Conservation (phyloP, 306 rosid genomes). For the Chamaecrista fasciculata region DNA sequence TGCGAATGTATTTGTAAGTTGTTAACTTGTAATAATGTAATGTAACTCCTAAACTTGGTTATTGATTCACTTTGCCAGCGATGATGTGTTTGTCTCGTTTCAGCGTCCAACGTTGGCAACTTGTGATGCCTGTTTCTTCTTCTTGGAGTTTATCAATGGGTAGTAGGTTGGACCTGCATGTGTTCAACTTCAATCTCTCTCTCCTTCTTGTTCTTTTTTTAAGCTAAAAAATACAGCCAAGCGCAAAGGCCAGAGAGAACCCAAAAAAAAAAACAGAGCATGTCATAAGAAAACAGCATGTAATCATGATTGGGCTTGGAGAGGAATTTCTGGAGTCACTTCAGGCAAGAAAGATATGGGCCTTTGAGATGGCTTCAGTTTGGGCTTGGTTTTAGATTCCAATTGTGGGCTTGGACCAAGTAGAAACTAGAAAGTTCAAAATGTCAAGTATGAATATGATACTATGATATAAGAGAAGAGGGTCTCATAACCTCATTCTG, state of each 20-base stretch:
- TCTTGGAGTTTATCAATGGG: background rate
- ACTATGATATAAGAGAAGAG: background rate
- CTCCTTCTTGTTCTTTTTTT: no score
- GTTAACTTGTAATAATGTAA: background rate
- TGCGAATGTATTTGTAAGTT: background rate
- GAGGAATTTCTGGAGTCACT: background rate
- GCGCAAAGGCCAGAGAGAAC: no score
- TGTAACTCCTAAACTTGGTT: background rate
- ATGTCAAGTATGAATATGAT: no score
- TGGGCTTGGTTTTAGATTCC: no score
- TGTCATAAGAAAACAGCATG: background rate
- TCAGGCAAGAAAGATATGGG: background rate
- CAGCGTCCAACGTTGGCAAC: background rate
- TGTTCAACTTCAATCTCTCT: no score
- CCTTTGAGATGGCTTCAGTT: background rate
- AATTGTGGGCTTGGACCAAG: no score
- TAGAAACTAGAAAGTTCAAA: background rate
- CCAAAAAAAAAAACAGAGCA: background rate
- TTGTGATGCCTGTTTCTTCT: background rate
- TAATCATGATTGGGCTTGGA: background rate
- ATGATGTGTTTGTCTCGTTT: background rate
- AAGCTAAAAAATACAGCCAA: no score
- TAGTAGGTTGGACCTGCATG: background rate
- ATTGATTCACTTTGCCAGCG: background rate
- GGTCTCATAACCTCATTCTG: no score